Base-by-base conservation (phyloP, 2,329 filamentous ascomycete species). In the Claviceps quebecensis region DNA sequence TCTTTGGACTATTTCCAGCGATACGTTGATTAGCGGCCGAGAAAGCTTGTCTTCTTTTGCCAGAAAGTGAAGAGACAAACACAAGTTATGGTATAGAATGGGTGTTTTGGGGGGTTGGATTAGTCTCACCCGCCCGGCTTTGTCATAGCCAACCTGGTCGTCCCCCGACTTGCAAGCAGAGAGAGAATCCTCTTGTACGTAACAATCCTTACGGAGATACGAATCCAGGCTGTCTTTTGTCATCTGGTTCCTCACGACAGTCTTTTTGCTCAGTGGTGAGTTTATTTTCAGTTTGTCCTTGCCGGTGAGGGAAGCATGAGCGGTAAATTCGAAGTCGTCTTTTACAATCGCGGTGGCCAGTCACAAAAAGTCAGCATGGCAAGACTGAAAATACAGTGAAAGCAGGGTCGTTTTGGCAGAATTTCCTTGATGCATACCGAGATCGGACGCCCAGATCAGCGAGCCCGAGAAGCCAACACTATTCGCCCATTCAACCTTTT, bases 391-490 rank as follows among this genome's bases (percentile, higher is more conserved):
- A 13, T 23, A 34, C 3, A 34, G 9, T 34, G 29, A 4, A 34
- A 34, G 9, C 29, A 34, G 9, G 9, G 9, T 9, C 29, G 11
- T 34, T 34, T 34, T 34, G 29, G 9, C 3, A 34, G 11, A 2
- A 26, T 1, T 44, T 19, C 19, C 9, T 44, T 44, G 5, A 44
- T 22, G 23, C 43, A n/a, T 47, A 52, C 50, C 54, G 4, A 56
- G 54, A 40, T 58, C 56, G 13, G 56, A 52, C 19, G 57, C 53
- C 59, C 59, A 61, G 26, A 61, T 55, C 9, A 59, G 45, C 8
- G 52, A 36, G 13, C 59, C 56, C 2, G 52, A 51, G 5, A 60
- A 52, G 22, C 57, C 51, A 5, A 52, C 45, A 5, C 46, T 19
- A 17, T 57, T 56, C 3, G 58, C 58, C 52, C 46, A 59, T 3